Conservation (phyloP, 2,329 filamentous ascomycete genomes). For the Penicillium janthinellum region DNA sequence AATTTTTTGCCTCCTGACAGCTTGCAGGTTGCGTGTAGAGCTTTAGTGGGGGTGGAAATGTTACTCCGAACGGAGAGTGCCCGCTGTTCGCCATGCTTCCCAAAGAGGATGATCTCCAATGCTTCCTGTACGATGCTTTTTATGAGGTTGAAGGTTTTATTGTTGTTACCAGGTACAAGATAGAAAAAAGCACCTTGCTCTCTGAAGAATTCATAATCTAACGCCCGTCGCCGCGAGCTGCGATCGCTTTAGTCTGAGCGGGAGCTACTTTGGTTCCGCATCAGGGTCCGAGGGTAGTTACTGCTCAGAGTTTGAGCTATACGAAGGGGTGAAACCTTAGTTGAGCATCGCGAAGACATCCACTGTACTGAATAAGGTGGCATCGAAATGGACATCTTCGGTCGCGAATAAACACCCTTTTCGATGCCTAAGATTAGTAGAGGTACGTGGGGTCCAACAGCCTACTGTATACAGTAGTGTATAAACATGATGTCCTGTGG, state of each 20-base stretch:
- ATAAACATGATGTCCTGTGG: background rate
- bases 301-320: conserved; percentile 3
- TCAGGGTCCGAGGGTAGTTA: conserved; percentile 8
- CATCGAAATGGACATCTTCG: background rate
- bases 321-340: conserved; percentile 6
- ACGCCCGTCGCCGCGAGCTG: background rate
- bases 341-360: background rate
- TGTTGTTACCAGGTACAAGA: background rate
- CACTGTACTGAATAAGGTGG: background rate
- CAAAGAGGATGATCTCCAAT: conserved; percentile 2
- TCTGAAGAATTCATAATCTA: conserved; percentile 6
- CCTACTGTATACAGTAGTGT: background rate
- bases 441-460: background rate
- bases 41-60: background rate
- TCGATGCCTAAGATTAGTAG: background rate
- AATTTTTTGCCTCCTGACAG: conserved; percentile 10
- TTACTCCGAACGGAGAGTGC: background rate
- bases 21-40: background rate
- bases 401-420: background rate
- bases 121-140: conserved; percentile 4
- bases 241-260: conserved; percentile 12
- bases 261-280: conserved; percentile 15
- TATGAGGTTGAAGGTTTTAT: background rate
- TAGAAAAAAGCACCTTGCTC: conserved; percentile 2
- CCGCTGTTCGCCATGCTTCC: background rate